phyloP scores from a whole-genome alignment of 169 alveolate species.

The Plasmodium ovale region DNA sequence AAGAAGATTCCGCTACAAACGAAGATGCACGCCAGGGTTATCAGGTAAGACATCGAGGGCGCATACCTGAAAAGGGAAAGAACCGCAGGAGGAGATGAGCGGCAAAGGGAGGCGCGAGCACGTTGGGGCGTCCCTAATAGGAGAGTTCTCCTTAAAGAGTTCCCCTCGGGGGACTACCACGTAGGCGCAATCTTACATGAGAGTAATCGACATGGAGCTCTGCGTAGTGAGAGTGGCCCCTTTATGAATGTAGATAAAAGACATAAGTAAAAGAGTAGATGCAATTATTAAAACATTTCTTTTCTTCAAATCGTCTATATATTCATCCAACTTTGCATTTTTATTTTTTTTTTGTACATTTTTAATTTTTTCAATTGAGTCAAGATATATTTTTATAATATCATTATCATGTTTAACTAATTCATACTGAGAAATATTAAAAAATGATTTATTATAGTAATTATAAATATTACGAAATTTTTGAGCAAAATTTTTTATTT shows the following conservation, averaged over 20 bases:
- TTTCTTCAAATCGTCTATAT: slow-evolving; percentile 68
- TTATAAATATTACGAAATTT: slow-evolving; percentile 37
- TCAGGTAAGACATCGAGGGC: slow-evolving; percentile 72
- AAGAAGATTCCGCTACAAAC: slow-evolving; percentile 72
- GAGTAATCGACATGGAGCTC: slow-evolving; percentile 59
- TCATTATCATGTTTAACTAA: slow-evolving; percentile 70
- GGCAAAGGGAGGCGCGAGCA: too few species aligned
- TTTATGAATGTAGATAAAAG: slow-evolving; percentile 75
- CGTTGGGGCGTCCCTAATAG: too few species aligned
- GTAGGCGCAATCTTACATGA: slow-evolving; percentile 48
- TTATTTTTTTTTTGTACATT: slow-evolving; percentile 7
- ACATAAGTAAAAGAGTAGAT: slow-evolving; percentile 60
- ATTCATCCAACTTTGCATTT: slow-evolving; percentile 60
- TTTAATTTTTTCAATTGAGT: slow-evolving; percentile 56
- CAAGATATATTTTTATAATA: slow-evolving; percentile 48
- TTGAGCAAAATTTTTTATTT: slow-evolving; percentile 62
- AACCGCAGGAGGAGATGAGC: background rate
- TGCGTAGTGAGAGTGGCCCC: slow-evolving; percentile 70
- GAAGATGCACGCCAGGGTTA: slow-evolving; percentile 67
- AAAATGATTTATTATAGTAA: slow-evolving; percentile 42
- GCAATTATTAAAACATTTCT: slow-evolving; percentile 63
- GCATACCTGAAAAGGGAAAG: slow-evolving; percentile 35
- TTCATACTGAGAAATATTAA: slow-evolving; percentile 42
- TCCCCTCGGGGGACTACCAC: too few species aligned
- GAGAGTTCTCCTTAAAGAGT: too few species aligned